Percentiles rank a stretch among this genome's conserved stretches.
Evolutionary conservation across 345 rosid species (phyloP).

Genomic region (Citrus mangshanensis): DNA sequence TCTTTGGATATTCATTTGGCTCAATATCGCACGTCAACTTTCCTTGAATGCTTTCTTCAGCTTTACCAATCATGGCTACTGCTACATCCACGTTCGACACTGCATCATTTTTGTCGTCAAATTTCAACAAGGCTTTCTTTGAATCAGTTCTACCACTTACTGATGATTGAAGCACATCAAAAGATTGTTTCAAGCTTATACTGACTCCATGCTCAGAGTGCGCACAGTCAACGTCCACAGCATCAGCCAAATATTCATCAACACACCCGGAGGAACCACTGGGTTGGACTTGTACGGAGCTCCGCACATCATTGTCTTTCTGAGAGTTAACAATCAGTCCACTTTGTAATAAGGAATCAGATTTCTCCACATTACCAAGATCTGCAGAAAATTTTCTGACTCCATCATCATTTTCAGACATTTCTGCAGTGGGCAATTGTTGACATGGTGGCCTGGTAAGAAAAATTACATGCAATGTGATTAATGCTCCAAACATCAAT

Average conservation of each 20-base stretch:
- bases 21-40: slow-evolving; percentile 12
- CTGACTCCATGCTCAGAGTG: slow-evolving; percentile 22
- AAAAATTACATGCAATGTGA: slow-evolving; percentile 1
- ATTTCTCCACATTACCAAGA: slow-evolving; percentile 17
- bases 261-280: slow-evolving; percentile 33
- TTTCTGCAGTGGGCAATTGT: slow-evolving; percentile 20
- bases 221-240: slow-evolving; percentile 30
- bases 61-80: slow-evolving; percentile 6
- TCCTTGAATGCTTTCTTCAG: slow-evolving; percentile 18
- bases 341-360: background rate
- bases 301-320: slow-evolving; percentile 18
- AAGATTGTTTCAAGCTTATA: slow-evolving; percentile 15
- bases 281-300: slow-evolving; percentile 19
- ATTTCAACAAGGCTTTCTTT: background rate
- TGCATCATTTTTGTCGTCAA: slow-evolving; percentile 9
- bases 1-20: slow-evolving; percentile 12
- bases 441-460: slow-evolving; percentile 30
- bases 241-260: slow-evolving; percentile 43
- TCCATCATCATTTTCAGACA: slow-evolving; percentile 9
- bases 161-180: slow-evolving; percentile 17
- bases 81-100: slow-evolving; percentile 10
- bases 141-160: slow-evolving; percentile 11
- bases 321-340: slow-evolving; percentile 10
- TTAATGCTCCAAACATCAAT: background rate
- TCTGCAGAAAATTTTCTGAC: slow-evolving; percentile 4